Evolutionary conservation across 2,329 filamentous ascomycete genomes (phyloP).

Genomic region (Pestalotiopsis sp.): DNA sequence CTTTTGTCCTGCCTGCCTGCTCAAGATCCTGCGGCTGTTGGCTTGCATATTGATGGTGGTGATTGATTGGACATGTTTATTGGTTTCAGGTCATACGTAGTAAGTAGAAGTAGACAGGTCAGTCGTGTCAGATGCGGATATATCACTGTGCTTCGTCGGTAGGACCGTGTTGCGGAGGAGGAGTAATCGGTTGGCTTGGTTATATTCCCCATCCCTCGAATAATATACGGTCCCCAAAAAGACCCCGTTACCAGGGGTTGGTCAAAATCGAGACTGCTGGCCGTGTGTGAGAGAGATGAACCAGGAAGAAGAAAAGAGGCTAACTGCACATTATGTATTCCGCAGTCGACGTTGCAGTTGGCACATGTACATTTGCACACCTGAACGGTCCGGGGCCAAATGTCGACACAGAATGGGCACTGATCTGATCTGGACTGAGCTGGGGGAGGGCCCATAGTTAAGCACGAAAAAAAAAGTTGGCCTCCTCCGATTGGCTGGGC

Average conservation of each 20-base stretch:
- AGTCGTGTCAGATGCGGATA: neutral
- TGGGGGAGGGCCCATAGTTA: neutral
- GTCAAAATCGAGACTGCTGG: no score
- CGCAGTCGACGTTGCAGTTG: neutral
- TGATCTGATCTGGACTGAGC: neutral
- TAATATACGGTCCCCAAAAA: neutral
- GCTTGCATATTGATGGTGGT: neutral
- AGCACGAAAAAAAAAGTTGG: neutral
- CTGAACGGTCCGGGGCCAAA: neutral
- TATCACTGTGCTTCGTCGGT: neutral
- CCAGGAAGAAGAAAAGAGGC: no score
- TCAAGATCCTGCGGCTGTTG: neutral
- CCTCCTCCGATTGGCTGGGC: slow-evolving; percentile 1
- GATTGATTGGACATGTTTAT: neutral
- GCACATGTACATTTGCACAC: neutral
- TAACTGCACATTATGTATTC: no score
- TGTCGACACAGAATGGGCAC: neutral
- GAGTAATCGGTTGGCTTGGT: neutral
- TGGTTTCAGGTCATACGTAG: neutral
- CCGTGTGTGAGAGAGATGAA: no score
- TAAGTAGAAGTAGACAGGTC: neutral
- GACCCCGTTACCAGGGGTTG: no score
- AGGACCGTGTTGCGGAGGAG: neutral
- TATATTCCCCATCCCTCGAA: neutral
- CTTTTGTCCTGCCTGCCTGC: neutral